These are phyloP conservation scores for Gossypium australe DNA, from an alignment of 345 rosid genomes.

Conservation along the genomic window DNA sequence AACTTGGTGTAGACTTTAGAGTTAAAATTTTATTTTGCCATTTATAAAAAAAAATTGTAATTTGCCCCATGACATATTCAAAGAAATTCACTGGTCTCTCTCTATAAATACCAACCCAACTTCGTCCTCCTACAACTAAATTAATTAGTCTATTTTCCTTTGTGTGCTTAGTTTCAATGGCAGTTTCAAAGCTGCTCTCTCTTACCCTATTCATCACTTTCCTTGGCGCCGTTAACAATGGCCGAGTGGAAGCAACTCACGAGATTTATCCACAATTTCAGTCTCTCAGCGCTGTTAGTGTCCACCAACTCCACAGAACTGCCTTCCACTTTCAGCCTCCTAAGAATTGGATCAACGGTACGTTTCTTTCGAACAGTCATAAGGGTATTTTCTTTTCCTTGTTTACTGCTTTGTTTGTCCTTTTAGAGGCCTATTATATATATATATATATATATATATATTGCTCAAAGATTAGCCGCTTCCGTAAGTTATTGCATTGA, in stretches of 20 bases:
- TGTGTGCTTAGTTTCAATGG: neutral
- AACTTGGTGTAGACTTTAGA: too few species aligned
- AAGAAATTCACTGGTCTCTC: neutral
- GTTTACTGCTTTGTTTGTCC: too few species aligned
- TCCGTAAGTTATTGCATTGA: neutral
- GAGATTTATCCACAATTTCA: constrained; percentile 37
- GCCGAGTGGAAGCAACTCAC: constrained; percentile 46
- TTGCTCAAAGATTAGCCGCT: neutral
- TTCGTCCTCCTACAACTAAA: neutral
- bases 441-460: too few species aligned
- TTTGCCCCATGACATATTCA: neutral
- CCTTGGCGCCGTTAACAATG: neutral
- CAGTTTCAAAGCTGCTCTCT: neutral
- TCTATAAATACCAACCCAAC: constrained; percentile 9
- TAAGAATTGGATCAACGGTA: constrained; percentile 87
- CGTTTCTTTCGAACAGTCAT: neutral
- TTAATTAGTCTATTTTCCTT: neutral
- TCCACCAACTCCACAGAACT: constrained; percentile 46
- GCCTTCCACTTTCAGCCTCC: constrained; percentile 85
- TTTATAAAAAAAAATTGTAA: too few species aligned
- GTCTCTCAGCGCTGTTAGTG: constrained; percentile 26
- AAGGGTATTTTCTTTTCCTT: too few species aligned
- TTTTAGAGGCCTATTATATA: too few species aligned
- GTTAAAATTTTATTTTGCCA: too few species aligned
- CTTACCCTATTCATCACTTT: neutral